Percentiles rank a stretch among this genome's conserved stretches.
phyloP scores from a whole-genome alignment of 805 yeast genomes.

The Cyberlindnera nakhonratchasimensis region DNA sequence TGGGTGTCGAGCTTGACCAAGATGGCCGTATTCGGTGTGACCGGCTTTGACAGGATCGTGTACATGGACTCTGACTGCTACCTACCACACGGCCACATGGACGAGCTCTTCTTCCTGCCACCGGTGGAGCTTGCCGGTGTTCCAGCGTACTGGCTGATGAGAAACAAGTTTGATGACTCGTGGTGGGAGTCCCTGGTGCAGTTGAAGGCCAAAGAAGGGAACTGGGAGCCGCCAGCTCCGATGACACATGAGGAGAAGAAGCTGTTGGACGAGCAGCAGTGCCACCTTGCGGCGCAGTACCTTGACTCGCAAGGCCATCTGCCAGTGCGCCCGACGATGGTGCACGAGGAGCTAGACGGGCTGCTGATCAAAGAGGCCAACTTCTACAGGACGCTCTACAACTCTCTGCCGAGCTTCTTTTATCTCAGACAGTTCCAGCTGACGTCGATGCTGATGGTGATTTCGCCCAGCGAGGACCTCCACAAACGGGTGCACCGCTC shows the following conservation, averaged over 20 bases:
- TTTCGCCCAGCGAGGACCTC: slow-evolving; percentile 41
- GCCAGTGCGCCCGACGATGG: not conserved
- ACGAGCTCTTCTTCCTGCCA: slow-evolving; percentile 51
- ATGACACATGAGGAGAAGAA: slow-evolving; percentile 26
- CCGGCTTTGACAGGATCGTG: slow-evolving; percentile 48
- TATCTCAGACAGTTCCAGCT: slow-evolving; percentile 30
- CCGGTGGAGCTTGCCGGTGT: slow-evolving; percentile 45
- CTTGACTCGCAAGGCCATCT: not conserved
- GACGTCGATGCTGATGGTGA: slow-evolving; percentile 53
- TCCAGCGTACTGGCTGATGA: slow-evolving; percentile 39
- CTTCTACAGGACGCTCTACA: slow-evolving; percentile 32
- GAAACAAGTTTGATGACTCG: slow-evolving; percentile 22
- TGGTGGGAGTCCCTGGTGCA: slow-evolving; percentile 9
- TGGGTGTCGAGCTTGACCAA: slow-evolving; percentile 58
- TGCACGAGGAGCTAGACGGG: not conserved
- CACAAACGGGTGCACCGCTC: slow-evolving; percentile 23
- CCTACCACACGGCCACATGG: slow-evolving; percentile 38
- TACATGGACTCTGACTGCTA: slow-evolving; percentile 57
- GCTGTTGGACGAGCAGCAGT: slow-evolving; percentile 51
- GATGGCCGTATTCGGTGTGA: slow-evolving; percentile 46
- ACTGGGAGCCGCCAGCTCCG: slow-evolving; percentile 22
- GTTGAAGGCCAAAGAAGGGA: slow-evolving; percentile 6
- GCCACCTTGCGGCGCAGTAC: slow-evolving; percentile 28
- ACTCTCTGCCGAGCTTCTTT: slow-evolving; percentile 35
- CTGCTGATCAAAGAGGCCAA: slow-evolving; percentile 11